Evolutionary conservation across 202 grass and related monocot genomes (phyloP).

Genomic region (Saccharum hybrid): DNA sequence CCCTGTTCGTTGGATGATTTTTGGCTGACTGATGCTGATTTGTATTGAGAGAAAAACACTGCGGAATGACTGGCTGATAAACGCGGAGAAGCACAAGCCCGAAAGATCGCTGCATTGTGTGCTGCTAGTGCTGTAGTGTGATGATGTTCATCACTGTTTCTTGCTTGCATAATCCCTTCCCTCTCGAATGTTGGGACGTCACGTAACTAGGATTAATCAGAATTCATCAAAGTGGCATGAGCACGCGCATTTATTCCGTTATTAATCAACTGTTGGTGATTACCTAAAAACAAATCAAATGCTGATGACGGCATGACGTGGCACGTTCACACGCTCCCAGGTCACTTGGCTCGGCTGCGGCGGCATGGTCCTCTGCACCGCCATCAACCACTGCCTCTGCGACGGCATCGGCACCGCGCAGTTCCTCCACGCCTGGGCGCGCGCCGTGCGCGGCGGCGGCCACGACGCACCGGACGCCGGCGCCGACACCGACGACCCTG

Average conservation of each 20-base stretch:
- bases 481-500: background rate
- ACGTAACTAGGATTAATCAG: background rate
- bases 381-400: constrained; percentile 89
- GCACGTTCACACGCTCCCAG: constrained; percentile 27
- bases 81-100: too few relatives aligned
- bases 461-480: background rate
- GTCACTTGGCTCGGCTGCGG: constrained; percentile 85
- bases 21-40: too few relatives aligned
- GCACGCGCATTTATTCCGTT: background rate
- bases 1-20: too few relatives aligned
- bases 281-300: background rate
- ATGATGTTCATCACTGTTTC: too few relatives aligned
- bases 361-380: constrained; percentile 78
- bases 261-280: background rate
- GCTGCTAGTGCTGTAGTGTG: background rate
- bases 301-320: background rate
- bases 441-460: constrained; percentile 15
- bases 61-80: too few relatives aligned
- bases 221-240: background rate
- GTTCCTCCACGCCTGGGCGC: constrained; percentile 86
- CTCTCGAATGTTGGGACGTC: background rate
- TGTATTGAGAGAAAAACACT: too few relatives aligned
- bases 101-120: background rate
- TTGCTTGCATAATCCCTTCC: background rate
- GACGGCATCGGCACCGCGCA: constrained; percentile 85